phyloP scores from a whole-genome alignment of 2,329 filamentous ascomycete species.

The Sclerotinia glacialis region DNA sequence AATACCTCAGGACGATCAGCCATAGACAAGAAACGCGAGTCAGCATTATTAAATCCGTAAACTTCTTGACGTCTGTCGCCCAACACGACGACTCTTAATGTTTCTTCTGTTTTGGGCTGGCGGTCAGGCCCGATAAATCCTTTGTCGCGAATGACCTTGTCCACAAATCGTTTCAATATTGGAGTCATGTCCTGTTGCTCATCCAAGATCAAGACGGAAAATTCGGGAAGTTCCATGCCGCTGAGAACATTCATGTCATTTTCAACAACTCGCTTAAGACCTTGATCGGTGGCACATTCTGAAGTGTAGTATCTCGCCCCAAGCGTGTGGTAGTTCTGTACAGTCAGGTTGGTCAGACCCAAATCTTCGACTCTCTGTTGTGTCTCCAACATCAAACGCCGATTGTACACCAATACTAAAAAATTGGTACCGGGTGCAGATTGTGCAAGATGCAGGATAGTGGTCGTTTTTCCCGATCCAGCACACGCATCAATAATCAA shows the following conservation, averaged over 20 bases:
- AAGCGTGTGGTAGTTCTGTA: slow-evolving; percentile 10
- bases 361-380: slow-evolving; percentile 13
- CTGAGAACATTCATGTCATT: slow-evolving; percentile 4
- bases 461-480: slow-evolving; percentile 20
- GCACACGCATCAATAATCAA: slow-evolving; percentile 17
- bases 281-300: slow-evolving; percentile 19
- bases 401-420: slow-evolving; percentile 16
- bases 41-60: slow-evolving; percentile 20
- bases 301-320: slow-evolving; percentile 13
- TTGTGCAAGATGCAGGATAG: slow-evolving; percentile 8
- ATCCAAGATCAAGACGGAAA: slow-evolving; percentile 16
- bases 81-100: slow-evolving; percentile 2
- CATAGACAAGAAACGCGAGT: slow-evolving; percentile 18
- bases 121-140: background rate
- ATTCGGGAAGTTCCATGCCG: slow-evolving; percentile 16
- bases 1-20: slow-evolving; percentile 8
- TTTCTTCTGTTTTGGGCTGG: background rate
- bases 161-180: slow-evolving; percentile 18
- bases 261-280: slow-evolving; percentile 18
- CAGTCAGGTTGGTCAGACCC: slow-evolving; percentile 9
- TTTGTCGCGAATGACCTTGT: slow-evolving; percentile 17
- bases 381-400: slow-evolving; percentile 19
- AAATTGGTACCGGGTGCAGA: slow-evolving; percentile 12
- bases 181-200: slow-evolving; percentile 21
- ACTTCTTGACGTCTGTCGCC: slow-evolving; percentile 15